Evolutionary conservation across 1,284 basidiomycete species (phyloP).

Genomic region (Tranzscheliella williamsii): DNA sequence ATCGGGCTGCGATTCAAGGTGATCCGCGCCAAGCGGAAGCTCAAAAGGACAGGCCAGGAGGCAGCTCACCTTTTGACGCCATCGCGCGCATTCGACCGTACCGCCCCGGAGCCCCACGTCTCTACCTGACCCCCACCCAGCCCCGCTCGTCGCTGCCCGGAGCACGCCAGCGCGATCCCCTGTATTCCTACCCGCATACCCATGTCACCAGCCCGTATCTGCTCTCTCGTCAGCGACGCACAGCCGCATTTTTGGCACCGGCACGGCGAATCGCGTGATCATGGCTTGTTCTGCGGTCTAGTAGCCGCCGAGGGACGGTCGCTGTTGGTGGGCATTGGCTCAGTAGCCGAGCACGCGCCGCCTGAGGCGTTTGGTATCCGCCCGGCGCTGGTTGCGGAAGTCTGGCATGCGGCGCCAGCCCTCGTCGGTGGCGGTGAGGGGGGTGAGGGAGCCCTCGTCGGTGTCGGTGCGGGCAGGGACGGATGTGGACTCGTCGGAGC

Average conservation of each 20-base stretch:
- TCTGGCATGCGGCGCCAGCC: constrained; percentile 14
- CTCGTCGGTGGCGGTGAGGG: constrained; percentile 5
- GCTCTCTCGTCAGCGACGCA: too few species aligned
- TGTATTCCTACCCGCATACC: not conserved
- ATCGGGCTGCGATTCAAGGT: constrained; percentile 34
- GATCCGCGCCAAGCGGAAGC: constrained; percentile 17
- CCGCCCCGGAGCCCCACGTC: constrained; percentile 2
- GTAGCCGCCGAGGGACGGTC: too few species aligned
- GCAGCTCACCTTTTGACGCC: constrained; percentile 6
- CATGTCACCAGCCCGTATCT: too few species aligned
- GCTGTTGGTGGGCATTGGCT: too few species aligned
- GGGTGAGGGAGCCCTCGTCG: not conserved
- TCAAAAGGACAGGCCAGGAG: constrained; percentile 2
- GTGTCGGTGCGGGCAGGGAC: not conserved
- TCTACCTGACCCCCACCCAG: not conserved
- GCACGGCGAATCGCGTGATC: too few species aligned
- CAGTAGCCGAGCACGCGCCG: constrained; percentile 20
- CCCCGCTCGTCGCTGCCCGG: not conserved
- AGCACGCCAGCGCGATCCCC: too few species aligned
- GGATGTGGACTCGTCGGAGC: constrained; percentile 1
- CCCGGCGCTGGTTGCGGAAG: constrained; percentile 24
- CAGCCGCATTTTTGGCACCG: too few species aligned
- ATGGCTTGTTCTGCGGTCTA: too few species aligned
- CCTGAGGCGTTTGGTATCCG: constrained; percentile 17
- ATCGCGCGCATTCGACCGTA: constrained; percentile 1